Percentiles rank a stretch among this genome's conserved stretches.
Evolutionary conservation across 2,329 filamentous ascomycete species (phyloP).

Genomic region (Elsinoe ampelina): DNA sequence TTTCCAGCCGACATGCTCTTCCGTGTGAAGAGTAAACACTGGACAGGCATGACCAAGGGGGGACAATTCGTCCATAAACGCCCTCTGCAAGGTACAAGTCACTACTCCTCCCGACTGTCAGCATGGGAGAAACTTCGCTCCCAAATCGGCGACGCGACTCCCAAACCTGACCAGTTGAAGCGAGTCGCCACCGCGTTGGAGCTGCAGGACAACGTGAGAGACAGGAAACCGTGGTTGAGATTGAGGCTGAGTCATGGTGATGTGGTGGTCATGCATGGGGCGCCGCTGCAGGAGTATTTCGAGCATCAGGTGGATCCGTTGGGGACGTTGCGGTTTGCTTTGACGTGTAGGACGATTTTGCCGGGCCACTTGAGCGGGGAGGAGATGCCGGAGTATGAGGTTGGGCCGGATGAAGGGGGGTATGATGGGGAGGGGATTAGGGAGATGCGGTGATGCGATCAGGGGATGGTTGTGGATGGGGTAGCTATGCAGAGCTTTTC

Average conservation of each 20-base stretch:
- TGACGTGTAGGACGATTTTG: constrained; percentile 48
- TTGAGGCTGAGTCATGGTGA: constrained; percentile 51
- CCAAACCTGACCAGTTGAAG: constrained; percentile 20
- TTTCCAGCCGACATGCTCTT: constrained; percentile 50
- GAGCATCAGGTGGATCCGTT: constrained; percentile 48
- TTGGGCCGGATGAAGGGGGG: constrained; percentile 26
- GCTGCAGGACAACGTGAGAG: constrained; percentile 21
- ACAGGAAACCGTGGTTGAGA: constrained; percentile 10
- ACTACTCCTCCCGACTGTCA: constrained; percentile 28
- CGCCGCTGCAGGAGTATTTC: constrained; percentile 49
- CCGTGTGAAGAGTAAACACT: constrained; percentile 46
- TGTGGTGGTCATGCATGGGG: constrained; percentile 55
- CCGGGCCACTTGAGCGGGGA: constrained; percentile 33
- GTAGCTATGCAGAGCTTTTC: too few relatives aligned
- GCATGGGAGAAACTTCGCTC: constrained; percentile 25
- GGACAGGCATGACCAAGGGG: constrained; percentile 24
- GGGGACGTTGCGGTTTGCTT: constrained; percentile 46
- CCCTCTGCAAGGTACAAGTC: constrained; percentile 24
- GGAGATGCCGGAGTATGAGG: constrained; percentile 32
- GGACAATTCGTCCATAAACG: constrained; percentile 12
- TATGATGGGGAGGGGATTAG: constrained; percentile 28
- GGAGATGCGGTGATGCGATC: neutral
- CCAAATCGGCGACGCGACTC: neutral
- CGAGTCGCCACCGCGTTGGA: constrained; percentile 31
- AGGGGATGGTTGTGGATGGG: too few relatives aligned